Base-by-base conservation (phyloP, 2,329 filamentous ascomycete genomes). In the Karstenula rhodostoma region DNA sequence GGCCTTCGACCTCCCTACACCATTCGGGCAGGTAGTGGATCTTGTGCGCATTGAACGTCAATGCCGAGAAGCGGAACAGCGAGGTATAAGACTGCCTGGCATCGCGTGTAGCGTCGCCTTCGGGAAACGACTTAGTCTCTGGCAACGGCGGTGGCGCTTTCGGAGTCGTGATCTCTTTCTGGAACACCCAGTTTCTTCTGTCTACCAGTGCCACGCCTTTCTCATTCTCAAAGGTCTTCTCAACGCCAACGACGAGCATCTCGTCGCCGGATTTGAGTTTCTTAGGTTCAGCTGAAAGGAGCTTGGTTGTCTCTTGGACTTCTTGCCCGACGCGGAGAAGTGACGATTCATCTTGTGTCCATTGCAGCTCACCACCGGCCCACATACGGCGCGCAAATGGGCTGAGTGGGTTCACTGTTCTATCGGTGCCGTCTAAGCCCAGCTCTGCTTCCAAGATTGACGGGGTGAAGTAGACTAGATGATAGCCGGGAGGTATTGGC, bases 11-110 rank as follows among this genome's bases (percentile, higher is more conserved):
- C 12, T 86, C 79, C 29, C 85, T 84, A 58, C 89, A 90, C 80
- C 92, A 96, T 52, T 84, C 74, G 0, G 85, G 86, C 73, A 97
- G 90, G 23, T 96, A 84, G 78, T 99, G 95, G 68, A 99, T 98
- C 25, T 86, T 85, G 77, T 99, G 95, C 1, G 92, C 93, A 78
- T 99, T 99, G 82, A 93, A 95, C 1, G 92, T 94, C 48, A 99
- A 84, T 7, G 94, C 94, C 19, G 90, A 94, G 82, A 96, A 99
- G 57, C 94, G 88, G 80, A 97, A 97, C 53, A 99, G 86, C 2
- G 96, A 85, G 4, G 86, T 83, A 1, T 86, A 82, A 5, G 89
- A 88, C 3, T 93, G 92, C 0, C 79, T 84, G 25, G 97, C 80
- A 1, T 82, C 81, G 65, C 90, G 82, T 12, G 46, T 54, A 29